phyloP scores from a whole-genome alignment of 148 eudicot species.

The Pouteria glomerata region DNA sequence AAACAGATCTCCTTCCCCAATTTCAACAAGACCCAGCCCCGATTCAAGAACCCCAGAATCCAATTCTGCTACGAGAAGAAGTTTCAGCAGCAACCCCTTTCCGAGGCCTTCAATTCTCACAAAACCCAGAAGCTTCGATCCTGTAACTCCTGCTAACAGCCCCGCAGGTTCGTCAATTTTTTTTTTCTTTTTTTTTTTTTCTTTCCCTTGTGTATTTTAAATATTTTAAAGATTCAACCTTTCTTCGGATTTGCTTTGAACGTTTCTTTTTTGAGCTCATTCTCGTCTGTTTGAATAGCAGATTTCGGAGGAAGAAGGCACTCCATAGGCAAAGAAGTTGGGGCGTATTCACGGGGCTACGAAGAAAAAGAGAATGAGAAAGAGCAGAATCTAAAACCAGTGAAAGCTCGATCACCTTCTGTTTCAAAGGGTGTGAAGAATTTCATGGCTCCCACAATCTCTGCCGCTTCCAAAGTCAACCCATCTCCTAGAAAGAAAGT shows the following conservation, averaged over 20 bases:
- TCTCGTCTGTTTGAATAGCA: slow-evolving; percentile 16
- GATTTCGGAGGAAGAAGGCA: slow-evolving; percentile 44
- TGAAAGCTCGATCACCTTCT: slow-evolving; percentile 38
- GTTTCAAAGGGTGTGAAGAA: slow-evolving; percentile 43
- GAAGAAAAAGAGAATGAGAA: slow-evolving; percentile 82
- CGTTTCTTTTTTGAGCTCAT: neutral
- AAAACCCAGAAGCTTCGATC: too few species aligned
- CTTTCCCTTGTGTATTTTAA: too few species aligned
- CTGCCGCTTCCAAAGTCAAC: slow-evolving; percentile 81
- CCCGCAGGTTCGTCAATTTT: slow-evolving; percentile 48
- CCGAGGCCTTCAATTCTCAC: too few species aligned
- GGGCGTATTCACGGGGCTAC: slow-evolving; percentile 16
- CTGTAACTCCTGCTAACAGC: too few species aligned
- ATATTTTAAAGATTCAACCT: too few species aligned
- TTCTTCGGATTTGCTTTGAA: too few species aligned
- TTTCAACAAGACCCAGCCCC: slow-evolving; percentile 22
- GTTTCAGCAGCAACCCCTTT: slow-evolving; percentile 52
- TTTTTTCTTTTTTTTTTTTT: neutral
- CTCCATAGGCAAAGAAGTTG: slow-evolving; percentile 32
- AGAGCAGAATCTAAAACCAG: slow-evolving; percentile 35
- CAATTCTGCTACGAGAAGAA: slow-evolving; percentile 27
- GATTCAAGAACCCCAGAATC: slow-evolving; percentile 31
- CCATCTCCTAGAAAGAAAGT: slow-evolving; percentile 84
- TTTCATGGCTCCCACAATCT: slow-evolving; percentile 93
- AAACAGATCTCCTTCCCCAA: slow-evolving; percentile 47